A percentile compares a stretch with the other conserved stretches of the same genome.
These are phyloP conservation scores for Venturia oleaginea DNA, from an alignment of 2,329 filamentous ascomycete species.

Conservation along the genomic window DNA sequence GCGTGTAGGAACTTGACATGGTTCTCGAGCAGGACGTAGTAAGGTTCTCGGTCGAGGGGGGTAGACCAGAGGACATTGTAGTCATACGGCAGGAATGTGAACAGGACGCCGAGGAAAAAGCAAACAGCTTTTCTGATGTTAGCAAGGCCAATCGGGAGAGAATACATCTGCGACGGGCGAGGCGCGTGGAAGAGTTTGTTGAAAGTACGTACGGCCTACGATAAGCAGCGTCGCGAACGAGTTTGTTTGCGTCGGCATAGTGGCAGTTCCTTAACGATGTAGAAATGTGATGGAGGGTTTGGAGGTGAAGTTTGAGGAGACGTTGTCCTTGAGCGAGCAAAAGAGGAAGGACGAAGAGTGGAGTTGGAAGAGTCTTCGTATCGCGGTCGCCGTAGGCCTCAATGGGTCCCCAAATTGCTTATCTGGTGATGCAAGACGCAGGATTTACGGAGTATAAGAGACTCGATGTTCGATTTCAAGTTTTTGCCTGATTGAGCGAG, in stretches of 20 bases:
- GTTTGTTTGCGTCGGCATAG: slow-evolving; percentile 17
- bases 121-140: slow-evolving; percentile 48
- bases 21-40: slow-evolving; percentile 77
- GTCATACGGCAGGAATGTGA: slow-evolving; percentile 93
- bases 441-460: not conserved
- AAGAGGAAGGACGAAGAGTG: not conserved
- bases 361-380: not conserved
- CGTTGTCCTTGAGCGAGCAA: not conserved
- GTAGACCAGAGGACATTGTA: slow-evolving; percentile 78
- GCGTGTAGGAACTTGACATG: slow-evolving; percentile 89
- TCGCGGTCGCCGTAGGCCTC: not conserved
- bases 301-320: not conserved
- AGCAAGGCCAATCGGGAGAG: not conserved
- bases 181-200: slow-evolving; percentile 14
- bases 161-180: slow-evolving; percentile 2
- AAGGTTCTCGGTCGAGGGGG: slow-evolving; percentile 52
- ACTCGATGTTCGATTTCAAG: not conserved
- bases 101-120: slow-evolving; percentile 97
- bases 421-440: not conserved
- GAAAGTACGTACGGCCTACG: slow-evolving; percentile 66
- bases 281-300: not conserved
- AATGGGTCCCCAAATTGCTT: not conserved
- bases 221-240: slow-evolving; percentile 97
- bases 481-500: too few species aligned
- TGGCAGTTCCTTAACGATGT: not conserved